These are phyloP conservation scores for Aspergillus sp. DNA, from an alignment of 2,329 filamentous ascomycete genomes.

Conservation along the genomic window DNA sequence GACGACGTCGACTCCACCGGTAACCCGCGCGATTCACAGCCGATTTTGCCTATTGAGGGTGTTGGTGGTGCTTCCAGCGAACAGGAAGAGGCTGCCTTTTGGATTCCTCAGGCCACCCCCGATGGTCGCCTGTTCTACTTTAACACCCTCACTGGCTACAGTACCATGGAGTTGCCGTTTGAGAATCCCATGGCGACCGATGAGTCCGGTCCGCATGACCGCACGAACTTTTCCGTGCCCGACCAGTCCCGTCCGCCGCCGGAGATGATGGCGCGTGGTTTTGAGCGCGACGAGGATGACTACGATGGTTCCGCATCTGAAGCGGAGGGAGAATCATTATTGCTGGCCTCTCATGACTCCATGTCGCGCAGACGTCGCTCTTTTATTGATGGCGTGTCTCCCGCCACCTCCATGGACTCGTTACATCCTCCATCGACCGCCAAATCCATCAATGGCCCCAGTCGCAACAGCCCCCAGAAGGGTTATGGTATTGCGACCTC, in stretches of 20 bases:
- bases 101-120: constrained; percentile 94
- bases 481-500: constrained; percentile 38
- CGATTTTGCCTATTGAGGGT: constrained; percentile 63
- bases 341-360: constrained; percentile 62
- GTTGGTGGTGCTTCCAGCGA: constrained; percentile 45
- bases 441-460: constrained; percentile 52
- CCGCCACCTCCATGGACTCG: constrained; percentile 86
- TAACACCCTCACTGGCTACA: constrained; percentile 94
- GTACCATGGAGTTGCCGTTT: constrained; percentile 86
- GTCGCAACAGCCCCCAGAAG: constrained; percentile 14
- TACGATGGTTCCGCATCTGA: constrained; percentile 89
- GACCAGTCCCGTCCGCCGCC: constrained; percentile 84
- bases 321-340: constrained; percentile 67
- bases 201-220: constrained; percentile 80
- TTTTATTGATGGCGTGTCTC: constrained; percentile 66
- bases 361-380: constrained; percentile 61
- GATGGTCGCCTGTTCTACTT: constrained; percentile 95
- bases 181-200: constrained; percentile 76
- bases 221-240: constrained; percentile 80
- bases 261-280: constrained; percentile 81
- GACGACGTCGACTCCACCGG: constrained; percentile 62
- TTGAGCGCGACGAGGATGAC: constrained; percentile 78
- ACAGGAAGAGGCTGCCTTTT: constrained; percentile 87
- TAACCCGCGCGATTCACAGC: constrained; percentile 56
- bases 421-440: constrained; percentile 63